Conservation (phyloP, 2,329 filamentous ascomycete genomes). For the Penicillium crustosum region DNA sequence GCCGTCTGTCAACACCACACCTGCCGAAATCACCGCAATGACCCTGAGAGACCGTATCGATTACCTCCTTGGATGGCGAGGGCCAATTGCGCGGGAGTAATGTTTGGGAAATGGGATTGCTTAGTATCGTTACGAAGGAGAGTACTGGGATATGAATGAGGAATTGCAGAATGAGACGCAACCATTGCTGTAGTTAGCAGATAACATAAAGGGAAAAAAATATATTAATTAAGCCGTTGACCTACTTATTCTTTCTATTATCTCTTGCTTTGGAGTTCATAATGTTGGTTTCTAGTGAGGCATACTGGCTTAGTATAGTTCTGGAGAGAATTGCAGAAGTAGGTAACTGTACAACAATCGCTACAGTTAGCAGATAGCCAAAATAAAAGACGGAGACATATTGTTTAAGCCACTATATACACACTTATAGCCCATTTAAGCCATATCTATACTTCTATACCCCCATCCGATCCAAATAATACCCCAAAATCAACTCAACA, state of each 20-base stretch:
- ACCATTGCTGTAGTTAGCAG: neutral
- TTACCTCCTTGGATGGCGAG: constrained; percentile 36
- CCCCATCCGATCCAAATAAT: constrained; percentile 10
- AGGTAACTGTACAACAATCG: too few relatives aligned
- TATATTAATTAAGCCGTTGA: neutral
- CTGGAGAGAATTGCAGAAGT: too few relatives aligned
- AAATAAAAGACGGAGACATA: neutral
- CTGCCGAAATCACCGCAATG: neutral
- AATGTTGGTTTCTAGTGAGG: too few relatives aligned
- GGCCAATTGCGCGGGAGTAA: constrained; percentile 20
- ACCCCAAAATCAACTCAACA: constrained; percentile 59
- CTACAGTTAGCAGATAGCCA: too few relatives aligned
- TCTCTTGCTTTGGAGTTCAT: too few relatives aligned
- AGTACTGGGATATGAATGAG: neutral
- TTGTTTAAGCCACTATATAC: neutral
- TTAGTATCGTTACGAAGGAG: neutral
- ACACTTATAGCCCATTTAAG: neutral
- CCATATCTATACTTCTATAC: neutral
- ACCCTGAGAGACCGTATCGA: constrained; percentile 32
- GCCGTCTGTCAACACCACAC: neutral
- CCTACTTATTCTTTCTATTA: too few relatives aligned
- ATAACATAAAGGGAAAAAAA: neutral
- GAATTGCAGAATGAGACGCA: neutral
- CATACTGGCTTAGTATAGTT: too few relatives aligned
- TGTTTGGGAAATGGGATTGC: neutral